Base-by-base conservation (phyloP, 2,329 filamentous ascomycete species). In the Acarospora socialis region DNA sequence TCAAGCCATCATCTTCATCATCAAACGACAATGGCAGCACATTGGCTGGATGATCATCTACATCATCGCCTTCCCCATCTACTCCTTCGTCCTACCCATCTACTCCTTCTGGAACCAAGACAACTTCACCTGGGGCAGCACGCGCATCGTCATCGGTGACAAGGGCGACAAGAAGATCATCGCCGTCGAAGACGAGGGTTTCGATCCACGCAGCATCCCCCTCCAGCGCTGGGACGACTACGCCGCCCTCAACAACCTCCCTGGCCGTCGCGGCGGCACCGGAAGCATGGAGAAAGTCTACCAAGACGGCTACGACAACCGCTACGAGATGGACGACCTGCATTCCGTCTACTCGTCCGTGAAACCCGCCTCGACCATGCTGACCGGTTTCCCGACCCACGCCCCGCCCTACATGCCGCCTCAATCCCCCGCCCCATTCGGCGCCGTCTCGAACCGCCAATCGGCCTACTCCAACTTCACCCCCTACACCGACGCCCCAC, bases 21-120 rank as follows among this genome's bases (percentile, higher is more conserved):
- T 95, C 47, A 94, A 93, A 64, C 71, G 90, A 32, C 83, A 95
- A 57, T 98, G 90, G 90, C 86, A 98, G 54, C 87, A 95, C 52
- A 73, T 98, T 39, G 90, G 90, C 45, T 98, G 90, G 90, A 95
- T 98, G 86, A 78, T 98, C 43, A 95, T 98, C 52, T 98, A 98
- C 60, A 69, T 98, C 40, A 46, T 92, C n/a, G 90, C 90, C 3
- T 94, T 81, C 63, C 90, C 90, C 0, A 80, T 98, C 46, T 94
- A 87, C 63, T 90, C 79, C 3, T 81, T 98, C 47, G 53, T 92
- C 41, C 70, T 98, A 8, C 90, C 90, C 1, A 62, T 98, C 41
- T 98, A 95, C 63, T 93, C 87, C 0, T 98, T 98, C 77, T 98
- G 90, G 90, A 92, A 94, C 59, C 86, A 94, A 56, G 90, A 98